Conservation (phyloP, 2,329 filamentous ascomycete genomes). For the Akanthomyces uredinophilus region DNA sequence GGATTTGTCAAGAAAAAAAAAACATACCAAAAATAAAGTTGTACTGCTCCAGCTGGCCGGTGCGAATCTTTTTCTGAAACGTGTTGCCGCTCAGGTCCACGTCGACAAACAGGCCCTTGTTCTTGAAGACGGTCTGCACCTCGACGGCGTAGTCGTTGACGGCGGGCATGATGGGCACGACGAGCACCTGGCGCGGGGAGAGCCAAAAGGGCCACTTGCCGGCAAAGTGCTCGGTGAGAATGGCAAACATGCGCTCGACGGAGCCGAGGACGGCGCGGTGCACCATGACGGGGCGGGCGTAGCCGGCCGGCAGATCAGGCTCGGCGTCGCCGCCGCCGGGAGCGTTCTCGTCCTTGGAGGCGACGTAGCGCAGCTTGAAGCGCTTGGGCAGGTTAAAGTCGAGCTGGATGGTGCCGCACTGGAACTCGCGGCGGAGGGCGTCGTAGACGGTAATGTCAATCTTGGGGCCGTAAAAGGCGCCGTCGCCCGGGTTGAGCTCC, state of each 20-base stretch:
- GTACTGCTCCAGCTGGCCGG: slow-evolving; percentile 73
- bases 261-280: slow-evolving; percentile 75
- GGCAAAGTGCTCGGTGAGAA: slow-evolving; percentile 77
- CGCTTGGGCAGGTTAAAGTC: slow-evolving; percentile 68
- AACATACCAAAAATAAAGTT: slow-evolving; percentile 71
- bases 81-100: slow-evolving; percentile 63
- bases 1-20: too few species aligned
- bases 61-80: slow-evolving; percentile 85
- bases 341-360: slow-evolving; percentile 45
- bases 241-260: slow-evolving; percentile 63
- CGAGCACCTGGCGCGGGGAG: slow-evolving; percentile 69
- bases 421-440: slow-evolving; percentile 64
- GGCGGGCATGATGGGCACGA: slow-evolving; percentile 62
- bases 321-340: slow-evolving; percentile 41
- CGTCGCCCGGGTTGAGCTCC: slow-evolving; percentile 91
- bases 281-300: slow-evolving; percentile 78
- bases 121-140: slow-evolving; percentile 63
- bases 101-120: slow-evolving; percentile 61
- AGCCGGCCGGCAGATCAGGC: slow-evolving; percentile 57
- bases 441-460: slow-evolving; percentile 95
- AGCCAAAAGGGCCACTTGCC: slow-evolving; percentile 91
- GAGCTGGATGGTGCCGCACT: slow-evolving; percentile 78
- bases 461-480: slow-evolving; percentile 97
- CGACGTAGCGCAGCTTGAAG: slow-evolving; percentile 40
- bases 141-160: slow-evolving; percentile 75